Evolutionary conservation across 805 yeast species (phyloP).

Genomic region (Wickerhamiella azymoides): DNA sequence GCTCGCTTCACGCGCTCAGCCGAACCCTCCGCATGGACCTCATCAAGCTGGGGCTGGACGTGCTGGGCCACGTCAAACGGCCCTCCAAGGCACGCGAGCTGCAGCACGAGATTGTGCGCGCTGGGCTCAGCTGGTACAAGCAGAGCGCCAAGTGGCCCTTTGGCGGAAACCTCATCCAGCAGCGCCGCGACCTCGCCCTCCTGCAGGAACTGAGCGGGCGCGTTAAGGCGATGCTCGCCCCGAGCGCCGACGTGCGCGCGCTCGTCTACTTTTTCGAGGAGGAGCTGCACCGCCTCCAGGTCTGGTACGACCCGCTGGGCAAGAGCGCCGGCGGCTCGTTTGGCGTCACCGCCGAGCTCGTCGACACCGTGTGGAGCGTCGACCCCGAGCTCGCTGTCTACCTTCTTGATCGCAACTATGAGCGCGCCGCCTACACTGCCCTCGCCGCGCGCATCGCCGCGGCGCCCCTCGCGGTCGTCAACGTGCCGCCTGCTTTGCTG

Average conservation of each 20-base stretch:
- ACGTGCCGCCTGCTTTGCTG: slow-evolving; percentile 45
- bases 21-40: slow-evolving; percentile 63
- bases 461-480: slow-evolving; percentile 46
- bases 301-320: slow-evolving; percentile 60
- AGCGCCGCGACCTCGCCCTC: slow-evolving; percentile 51
- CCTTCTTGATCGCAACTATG: slow-evolving; percentile 43
- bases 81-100: slow-evolving; percentile 31
- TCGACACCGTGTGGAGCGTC: slow-evolving; percentile 46
- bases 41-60: slow-evolving; percentile 50
- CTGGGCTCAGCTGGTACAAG: slow-evolving; percentile 68
- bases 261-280: slow-evolving; percentile 53
- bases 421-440: slow-evolving; percentile 26
- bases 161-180: slow-evolving; percentile 66
- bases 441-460: slow-evolving; percentile 34
- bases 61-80: slow-evolving; percentile 44
- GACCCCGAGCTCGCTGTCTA: slow-evolving; percentile 64
- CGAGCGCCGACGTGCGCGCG: slow-evolving; percentile 24
- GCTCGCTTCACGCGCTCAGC: slow-evolving; percentile 74
- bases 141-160: slow-evolving; percentile 55
- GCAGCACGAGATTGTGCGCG: slow-evolving; percentile 42
- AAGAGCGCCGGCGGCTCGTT: slow-evolving; percentile 3
- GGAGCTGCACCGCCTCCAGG: slow-evolving; percentile 56
- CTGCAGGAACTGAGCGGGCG: slow-evolving; percentile 38
- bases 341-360: slow-evolving; percentile 21
- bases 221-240: slow-evolving; percentile 15